Evolutionary conservation across 306 rosid genomes (phyloP).

Genomic region (Boehmeria nivea): DNA sequence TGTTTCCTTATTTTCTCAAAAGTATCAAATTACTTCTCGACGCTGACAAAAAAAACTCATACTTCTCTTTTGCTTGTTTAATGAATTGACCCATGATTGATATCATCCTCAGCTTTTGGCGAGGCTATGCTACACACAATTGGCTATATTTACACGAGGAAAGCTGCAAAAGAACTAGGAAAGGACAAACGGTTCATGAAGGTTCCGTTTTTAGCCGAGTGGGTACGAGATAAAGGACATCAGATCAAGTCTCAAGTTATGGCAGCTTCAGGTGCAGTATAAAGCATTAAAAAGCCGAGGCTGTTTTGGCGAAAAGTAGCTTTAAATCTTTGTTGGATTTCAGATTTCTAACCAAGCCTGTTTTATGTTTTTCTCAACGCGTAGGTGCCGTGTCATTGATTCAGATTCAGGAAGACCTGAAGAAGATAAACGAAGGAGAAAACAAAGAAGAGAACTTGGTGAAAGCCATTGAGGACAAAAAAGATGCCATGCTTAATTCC

Average conservation of each 20-base stretch:
- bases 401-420: constrained; percentile 84
- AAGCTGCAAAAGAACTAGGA: constrained; percentile 79
- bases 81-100: constrained; percentile 10
- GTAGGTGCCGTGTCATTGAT: constrained; percentile 92
- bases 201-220: constrained; percentile 91
- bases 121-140: constrained; percentile 98
- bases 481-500: constrained; percentile 77
- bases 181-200: constrained; percentile 72
- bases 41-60: not conserved
- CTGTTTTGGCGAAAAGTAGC: constrained; percentile 14
- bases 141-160: constrained; percentile 88
- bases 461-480: constrained; percentile 73
- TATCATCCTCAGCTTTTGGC: constrained; percentile 67
- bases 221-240: constrained; percentile 97
- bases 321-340: not conserved
- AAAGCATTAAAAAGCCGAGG: no score
- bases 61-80: not conserved
- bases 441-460: constrained; percentile 58
- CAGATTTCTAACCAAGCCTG: constrained; percentile 17
- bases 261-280: constrained; percentile 81
- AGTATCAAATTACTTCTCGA: no score
- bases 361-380: constrained; percentile 16
- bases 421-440: constrained; percentile 58
- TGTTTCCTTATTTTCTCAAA: no score
- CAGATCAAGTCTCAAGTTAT: constrained; percentile 85